Percentiles rank a stretch among this genome's conserved stretches.
phyloP scores from a whole-genome alignment of 177 flowering plant species.

The Vitis hybrid region DNA sequence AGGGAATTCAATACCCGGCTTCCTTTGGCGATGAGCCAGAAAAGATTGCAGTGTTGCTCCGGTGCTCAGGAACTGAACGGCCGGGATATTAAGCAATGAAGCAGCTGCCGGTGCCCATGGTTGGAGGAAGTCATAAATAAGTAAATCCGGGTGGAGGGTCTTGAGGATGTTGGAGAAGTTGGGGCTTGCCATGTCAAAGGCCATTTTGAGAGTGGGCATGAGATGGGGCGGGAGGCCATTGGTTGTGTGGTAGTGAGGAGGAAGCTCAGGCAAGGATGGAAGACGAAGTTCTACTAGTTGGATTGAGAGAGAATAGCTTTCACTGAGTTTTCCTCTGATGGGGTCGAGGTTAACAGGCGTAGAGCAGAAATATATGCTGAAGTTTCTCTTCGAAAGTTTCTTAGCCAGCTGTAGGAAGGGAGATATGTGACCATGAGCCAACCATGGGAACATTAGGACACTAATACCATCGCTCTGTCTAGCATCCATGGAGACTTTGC shows the following conservation, averaged over 20 bases:
- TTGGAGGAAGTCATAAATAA: constrained; percentile 26
- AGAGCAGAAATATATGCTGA: constrained; percentile 27
- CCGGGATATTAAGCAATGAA: constrained; percentile 14
- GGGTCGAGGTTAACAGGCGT: constrained; percentile 18
- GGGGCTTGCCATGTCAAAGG: constrained; percentile 20
- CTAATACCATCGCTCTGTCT: not conserved
- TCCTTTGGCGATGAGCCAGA: no score
- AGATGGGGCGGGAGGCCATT: constrained; percentile 15
- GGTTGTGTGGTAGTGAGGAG: no score
- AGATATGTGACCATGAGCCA: constrained; percentile 28
- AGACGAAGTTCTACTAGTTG: constrained; percentile 25
- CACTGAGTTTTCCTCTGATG: constrained; percentile 7
- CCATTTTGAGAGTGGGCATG: constrained; percentile 18
- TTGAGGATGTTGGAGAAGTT: constrained; percentile 13
- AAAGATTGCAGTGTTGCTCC: constrained; percentile 3
- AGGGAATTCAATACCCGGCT: not conserved
- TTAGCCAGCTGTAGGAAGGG: constrained; percentile 31
- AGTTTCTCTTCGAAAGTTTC: constrained; percentile 24
- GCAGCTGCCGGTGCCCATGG: constrained; percentile 22
- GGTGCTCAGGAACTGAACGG: constrained; percentile 6
- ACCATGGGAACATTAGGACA: constrained; percentile 16
- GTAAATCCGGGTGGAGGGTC: constrained; percentile 16
- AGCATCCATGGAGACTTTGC: no score
- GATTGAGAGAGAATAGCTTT: constrained; percentile 5
- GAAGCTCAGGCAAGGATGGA: constrained; percentile 24